Evolutionary conservation across 2,329 filamentous ascomycete genomes (phyloP), one percentile per base, ranked within the genome.

Genomic region (Elsinoe arachidis): DNA sequence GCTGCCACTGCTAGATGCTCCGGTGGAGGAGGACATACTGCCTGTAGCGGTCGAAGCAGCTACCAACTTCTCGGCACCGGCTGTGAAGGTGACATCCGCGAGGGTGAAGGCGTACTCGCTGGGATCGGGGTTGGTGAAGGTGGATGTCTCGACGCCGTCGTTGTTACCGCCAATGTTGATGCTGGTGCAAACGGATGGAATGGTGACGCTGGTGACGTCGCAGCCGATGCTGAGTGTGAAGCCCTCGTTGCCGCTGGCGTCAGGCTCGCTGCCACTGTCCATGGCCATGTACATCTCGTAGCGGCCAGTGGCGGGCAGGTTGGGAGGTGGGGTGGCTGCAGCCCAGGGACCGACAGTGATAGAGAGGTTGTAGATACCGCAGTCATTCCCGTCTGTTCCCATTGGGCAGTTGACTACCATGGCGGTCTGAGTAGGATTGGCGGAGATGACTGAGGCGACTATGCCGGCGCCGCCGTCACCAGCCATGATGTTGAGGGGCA

Each of bases 21-120:
- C 41, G 12, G 49, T 39, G 34, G 26, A 21, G 34, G 12, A 38
- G 6, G 49, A 7, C 5, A 15, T 17, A 19, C 10, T 19, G n/a
- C 15, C 35, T 6, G 37, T 35, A 14, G 54, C 51, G 9, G 51
- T 51, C 21, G 41, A 37, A 11, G 57, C 57, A 14, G 52, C 41
- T 15, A 26, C 37, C 15, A 59, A 43, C 57, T 59, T 59, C 38
- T 59, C 57, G 35, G 38, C 17, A 3, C 57, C 57, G 14, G 39
- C 51, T 3, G 57, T 59, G 30, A 59, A 17, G n/a, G 54, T 56
- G 11, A 56, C n/a, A 19, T 15, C 12, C 2, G 34, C 41, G 11
- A 38, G 26, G 11, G 15, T 19, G 7, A 46, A 34, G 15, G 19
- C 54, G 19, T 34, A 17, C 14, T 17, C 30, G 26, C 23, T 34